Evolutionary conservation across 306 rosid species (phyloP).

Genomic region (Cajanus cajan): DNA sequence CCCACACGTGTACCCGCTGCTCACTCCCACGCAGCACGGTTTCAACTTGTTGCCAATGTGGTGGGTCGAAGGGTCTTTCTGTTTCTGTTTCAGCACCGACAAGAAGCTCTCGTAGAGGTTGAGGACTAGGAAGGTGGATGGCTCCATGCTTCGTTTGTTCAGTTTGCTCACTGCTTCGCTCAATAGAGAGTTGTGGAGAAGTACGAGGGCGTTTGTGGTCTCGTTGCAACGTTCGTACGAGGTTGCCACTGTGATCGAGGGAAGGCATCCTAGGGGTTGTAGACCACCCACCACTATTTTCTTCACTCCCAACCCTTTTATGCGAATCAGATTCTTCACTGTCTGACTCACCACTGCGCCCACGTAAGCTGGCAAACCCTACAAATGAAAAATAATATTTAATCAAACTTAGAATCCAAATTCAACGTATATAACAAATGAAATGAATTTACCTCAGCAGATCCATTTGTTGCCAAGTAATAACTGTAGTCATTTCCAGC

Average conservation of each 20-base stretch:
- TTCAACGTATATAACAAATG: background rate
- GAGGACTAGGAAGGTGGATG: conserved; percentile 39
- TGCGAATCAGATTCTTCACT: conserved; percentile 44
- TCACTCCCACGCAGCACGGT: conserved; percentile 78
- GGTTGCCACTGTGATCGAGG: conserved; percentile 32
- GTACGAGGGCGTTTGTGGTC: conserved; percentile 44
- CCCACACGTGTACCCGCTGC: conserved; percentile 56
- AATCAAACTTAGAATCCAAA: too few species aligned
- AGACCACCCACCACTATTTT: conserved; percentile 58
- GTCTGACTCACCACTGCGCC: conserved; percentile 59
- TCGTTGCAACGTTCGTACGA: conserved; percentile 58
- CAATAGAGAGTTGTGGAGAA: conserved; percentile 63
- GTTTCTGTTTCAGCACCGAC: conserved; percentile 52
- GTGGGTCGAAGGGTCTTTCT: conserved; percentile 24
- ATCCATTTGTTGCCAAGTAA: conserved; percentile 42
- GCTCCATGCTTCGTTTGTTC: conserved; percentile 41
- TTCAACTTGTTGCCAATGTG: conserved; percentile 50
- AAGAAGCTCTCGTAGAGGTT: conserved; percentile 67
- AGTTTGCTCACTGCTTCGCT: conserved; percentile 51
- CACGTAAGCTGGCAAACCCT: conserved; percentile 63
- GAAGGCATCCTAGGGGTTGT: conserved; percentile 86
- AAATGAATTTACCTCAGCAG: conserved; percentile 42
- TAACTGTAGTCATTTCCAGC: conserved; percentile 76
- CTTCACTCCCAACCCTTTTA: conserved; percentile 61
- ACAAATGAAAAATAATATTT: too few species aligned